Conservation (phyloP, 164 flowering plant genomes). For the Berberis thunbergii region DNA sequence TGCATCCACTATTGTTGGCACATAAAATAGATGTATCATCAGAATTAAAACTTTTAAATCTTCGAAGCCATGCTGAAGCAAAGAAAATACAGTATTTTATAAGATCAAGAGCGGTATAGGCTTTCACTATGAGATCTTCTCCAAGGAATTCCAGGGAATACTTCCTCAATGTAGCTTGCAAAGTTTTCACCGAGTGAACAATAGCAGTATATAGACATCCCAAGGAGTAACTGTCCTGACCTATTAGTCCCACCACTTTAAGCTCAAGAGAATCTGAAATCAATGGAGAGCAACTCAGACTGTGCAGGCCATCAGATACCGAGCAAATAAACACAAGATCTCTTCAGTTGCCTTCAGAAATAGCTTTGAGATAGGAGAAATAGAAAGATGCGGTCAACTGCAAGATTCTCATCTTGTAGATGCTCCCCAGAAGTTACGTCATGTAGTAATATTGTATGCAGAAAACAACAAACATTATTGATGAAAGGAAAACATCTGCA, state of each 20-base stretch:
- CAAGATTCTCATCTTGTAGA: constrained; percentile 13
- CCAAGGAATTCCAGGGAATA: constrained; percentile 14
- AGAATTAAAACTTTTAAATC: constrained; percentile 38
- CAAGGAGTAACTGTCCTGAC: constrained; percentile 13
- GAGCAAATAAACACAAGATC: constrained; percentile 32
- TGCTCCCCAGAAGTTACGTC: constrained; percentile 20
- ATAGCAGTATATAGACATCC: constrained; percentile 31
- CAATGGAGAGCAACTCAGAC: constrained; percentile 24
- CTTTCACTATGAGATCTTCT: constrained; percentile 18
- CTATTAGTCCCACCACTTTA: constrained; percentile 12
- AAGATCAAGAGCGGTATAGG: constrained; percentile 35
- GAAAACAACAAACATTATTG: constrained; percentile 37
- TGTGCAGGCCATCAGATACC: constrained; percentile 40
- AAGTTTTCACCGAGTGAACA: constrained; percentile 21
- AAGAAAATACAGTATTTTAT: constrained; percentile 39
- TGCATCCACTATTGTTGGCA: constrained; percentile 17
- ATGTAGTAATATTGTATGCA: constrained; percentile 45
- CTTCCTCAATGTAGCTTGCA: constrained; percentile 31
- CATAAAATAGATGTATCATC: constrained; percentile 37
- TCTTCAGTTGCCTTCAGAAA: constrained; percentile 39
- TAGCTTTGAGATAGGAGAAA: constrained; percentile 27
- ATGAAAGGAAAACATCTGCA: constrained; percentile 46
- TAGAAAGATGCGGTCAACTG: constrained; percentile 11
- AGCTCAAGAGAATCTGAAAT: constrained; percentile 10
- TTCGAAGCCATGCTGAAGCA: constrained; percentile 55